Conservation (phyloP, 805 yeast species). For the Wickerhamiella lipophila region DNA sequence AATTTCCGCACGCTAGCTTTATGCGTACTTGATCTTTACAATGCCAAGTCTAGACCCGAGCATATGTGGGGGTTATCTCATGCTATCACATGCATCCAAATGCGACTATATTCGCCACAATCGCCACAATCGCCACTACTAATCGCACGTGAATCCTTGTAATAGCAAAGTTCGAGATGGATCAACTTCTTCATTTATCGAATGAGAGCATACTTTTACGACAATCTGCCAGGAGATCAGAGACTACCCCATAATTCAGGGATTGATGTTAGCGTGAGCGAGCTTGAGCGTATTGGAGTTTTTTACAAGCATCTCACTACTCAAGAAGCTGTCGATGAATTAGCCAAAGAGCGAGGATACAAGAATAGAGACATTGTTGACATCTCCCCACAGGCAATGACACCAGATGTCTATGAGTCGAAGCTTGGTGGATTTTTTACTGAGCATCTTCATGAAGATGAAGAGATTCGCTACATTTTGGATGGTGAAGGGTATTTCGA, state of each 20-base stretch:
- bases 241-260: slow-evolving; percentile 38
- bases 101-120: no score
- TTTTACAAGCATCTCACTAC: slow-evolving; percentile 42
- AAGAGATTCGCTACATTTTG: slow-evolving; percentile 79
- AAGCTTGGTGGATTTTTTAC: slow-evolving; percentile 60
- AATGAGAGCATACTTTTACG: slow-evolving; percentile 22
- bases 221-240: slow-evolving; percentile 20
- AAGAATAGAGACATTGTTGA: slow-evolving; percentile 65
- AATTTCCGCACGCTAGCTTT: no score
- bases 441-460: slow-evolving; percentile 94
- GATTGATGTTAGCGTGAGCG: slow-evolving; percentile 35
- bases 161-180: no score
- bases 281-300: slow-evolving; percentile 53
- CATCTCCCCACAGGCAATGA: slow-evolving; percentile 48
- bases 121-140: neutral
- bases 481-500: slow-evolving; percentile 92
- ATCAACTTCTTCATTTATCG: neutral
- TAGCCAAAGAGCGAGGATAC: slow-evolving; percentile 63
- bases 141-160: neutral
- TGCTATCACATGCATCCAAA: no score
- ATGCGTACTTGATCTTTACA: no score
- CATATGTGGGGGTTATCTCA: no score
- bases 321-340: slow-evolving; percentile 41
- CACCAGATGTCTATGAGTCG: slow-evolving; percentile 42
- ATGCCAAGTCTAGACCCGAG: no score